Evolutionary conservation across 2,329 filamentous ascomycete genomes (phyloP).

Genomic region (Nannizziopsis barbatae): DNA sequence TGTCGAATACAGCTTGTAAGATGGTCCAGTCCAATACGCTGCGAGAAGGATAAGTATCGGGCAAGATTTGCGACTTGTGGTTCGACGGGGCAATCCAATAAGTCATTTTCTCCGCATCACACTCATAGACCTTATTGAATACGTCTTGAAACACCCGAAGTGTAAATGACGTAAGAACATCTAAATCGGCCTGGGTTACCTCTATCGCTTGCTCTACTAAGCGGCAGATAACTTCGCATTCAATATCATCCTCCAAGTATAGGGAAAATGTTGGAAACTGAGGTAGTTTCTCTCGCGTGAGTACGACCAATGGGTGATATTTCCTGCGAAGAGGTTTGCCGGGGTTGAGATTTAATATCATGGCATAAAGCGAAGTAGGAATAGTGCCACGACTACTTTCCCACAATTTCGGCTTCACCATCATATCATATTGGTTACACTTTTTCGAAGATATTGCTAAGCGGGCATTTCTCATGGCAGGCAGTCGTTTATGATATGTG

Average conservation of each 20-base stretch:
- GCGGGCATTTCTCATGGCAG: slow-evolving; percentile 74
- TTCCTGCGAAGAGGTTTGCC: slow-evolving; percentile 47
- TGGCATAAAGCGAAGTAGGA: slow-evolving; percentile 49
- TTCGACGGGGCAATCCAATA: slow-evolving; percentile 67
- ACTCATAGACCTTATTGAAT: slow-evolving; percentile 76
- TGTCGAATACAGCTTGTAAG: slow-evolving; percentile 27
- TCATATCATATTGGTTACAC: slow-evolving; percentile 62
- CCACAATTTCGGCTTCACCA: slow-evolving; percentile 70
- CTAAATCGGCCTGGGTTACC: slow-evolving; percentile 35
- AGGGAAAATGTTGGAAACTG: slow-evolving; percentile 56
- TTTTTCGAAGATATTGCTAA: slow-evolving; percentile 73
- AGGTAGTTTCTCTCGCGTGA: slow-evolving; percentile 58
- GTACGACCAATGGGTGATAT: slow-evolving; percentile 55
- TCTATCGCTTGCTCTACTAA: slow-evolving; percentile 36
- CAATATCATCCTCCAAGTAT: slow-evolving; percentile 55
- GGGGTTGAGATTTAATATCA: slow-evolving; percentile 48
- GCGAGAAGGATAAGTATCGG: slow-evolving; percentile 6
- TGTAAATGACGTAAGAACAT: slow-evolving; percentile 59
- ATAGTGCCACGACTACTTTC: slow-evolving; percentile 31
- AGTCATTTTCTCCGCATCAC: slow-evolving; percentile 52
- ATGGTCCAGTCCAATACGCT: slow-evolving; percentile 37
- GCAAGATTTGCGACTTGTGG: slow-evolving; percentile 10
- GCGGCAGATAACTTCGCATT: slow-evolving; percentile 47
- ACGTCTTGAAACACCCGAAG: slow-evolving; percentile 67
- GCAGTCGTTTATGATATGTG: slow-evolving; percentile 57